A percentile compares a stretch with the other conserved stretches of the same genome.
phyloP scores from a whole-genome alignment of 805 yeast species.

The Brettanomyces anomalus region DNA sequence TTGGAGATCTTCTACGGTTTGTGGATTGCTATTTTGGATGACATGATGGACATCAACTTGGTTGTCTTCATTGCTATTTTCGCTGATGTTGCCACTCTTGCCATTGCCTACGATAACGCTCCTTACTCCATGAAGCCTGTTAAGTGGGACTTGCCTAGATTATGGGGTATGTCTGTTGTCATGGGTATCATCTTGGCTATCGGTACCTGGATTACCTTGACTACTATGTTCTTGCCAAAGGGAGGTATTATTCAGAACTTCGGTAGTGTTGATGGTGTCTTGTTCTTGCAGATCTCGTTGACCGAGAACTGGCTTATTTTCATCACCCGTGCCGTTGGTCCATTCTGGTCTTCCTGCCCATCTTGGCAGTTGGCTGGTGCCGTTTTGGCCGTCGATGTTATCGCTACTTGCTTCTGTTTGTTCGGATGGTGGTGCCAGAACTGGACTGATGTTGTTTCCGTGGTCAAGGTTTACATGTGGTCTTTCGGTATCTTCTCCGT shows the following conservation, averaged over 20 bases:
- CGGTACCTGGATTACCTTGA: slow-evolving; percentile 87
- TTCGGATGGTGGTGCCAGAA: slow-evolving; percentile 96
- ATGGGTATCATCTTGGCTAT: slow-evolving; percentile 75
- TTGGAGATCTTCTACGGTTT: slow-evolving; percentile 88
- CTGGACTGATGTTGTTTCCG: slow-evolving; percentile 89
- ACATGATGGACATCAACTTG: slow-evolving; percentile 75
- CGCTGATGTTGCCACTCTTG: slow-evolving; percentile 93
- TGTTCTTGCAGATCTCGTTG: slow-evolving; percentile 84
- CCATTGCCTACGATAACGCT: slow-evolving; percentile 80
- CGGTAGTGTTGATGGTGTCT: slow-evolving; percentile 82
- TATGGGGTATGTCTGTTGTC: slow-evolving; percentile 88
- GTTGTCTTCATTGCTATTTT: slow-evolving; percentile 92
- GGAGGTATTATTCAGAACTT: slow-evolving; percentile 92
- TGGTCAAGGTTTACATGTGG: slow-evolving; percentile 85
- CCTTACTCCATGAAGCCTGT: slow-evolving; percentile 86
- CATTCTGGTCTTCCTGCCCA: slow-evolving; percentile 91
- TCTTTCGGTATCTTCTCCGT: slow-evolving; percentile 91
- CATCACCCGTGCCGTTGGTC: slow-evolving; percentile 92
- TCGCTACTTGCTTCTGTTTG: slow-evolving; percentile 80
- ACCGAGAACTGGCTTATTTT: slow-evolving; percentile 95
- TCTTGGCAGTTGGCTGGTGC: slow-evolving; percentile 95
- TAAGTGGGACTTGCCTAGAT: slow-evolving; percentile 89
- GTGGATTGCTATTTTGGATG: slow-evolving; percentile 89
- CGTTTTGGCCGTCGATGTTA: slow-evolving; percentile 74
- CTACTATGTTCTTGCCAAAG: slow-evolving; percentile 78